Base-by-base conservation (phyloP, 1,284 basidiomycete genomes). In the Apiotrichum akiyoshidainum region DNA sequence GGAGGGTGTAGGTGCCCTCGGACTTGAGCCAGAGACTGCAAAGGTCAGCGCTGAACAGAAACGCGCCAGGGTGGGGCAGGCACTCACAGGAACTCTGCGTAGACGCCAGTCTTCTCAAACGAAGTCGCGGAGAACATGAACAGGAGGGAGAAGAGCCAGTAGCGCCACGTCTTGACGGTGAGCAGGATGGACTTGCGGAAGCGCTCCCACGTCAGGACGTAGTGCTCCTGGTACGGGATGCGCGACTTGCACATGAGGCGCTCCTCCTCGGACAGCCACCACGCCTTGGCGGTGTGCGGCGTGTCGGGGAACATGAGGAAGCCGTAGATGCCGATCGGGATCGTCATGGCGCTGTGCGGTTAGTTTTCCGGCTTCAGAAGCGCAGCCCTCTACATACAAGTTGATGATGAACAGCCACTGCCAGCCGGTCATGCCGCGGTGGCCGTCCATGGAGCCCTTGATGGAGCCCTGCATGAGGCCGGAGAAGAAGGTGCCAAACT, bases 401-500 rank as follows among this genome's bases (percentile, higher is more conserved):
- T 16, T 37, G 14, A 42, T 45, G 19, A 50, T 48, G 53, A 72
- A 74, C 2, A 74, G 61, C 65, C 68, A 73, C 58, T 75, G 64
- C 72, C 69, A 74, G 13, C 74, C 73, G 0, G 40, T 46, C 10
- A 65, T 46, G 45, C 70, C 69, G 42, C 47, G 44, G 21, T 57
- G 59, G 13, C 70, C 71, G 2, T 73, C 60, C 21, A 76, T 58
- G 6, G 68, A 68, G 13, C 53, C 40, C 21, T 67, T 58, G 53
- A 76, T 76, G 6, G 61, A 68, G 26, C 74, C 74, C 53, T 74
- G 72, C 69, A 76, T 71, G 46, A 76, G 60, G 39, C 73, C 72
- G 3, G 66, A 68, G 65, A 76, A 75, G 21, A 76, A 61, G 3
- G 68, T 67, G 0, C 72, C 74, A 22, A 68, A 55, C 49, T 76